Evolutionary conservation across 495 filamentous ascomycete genomes (phyloP).

Genomic region (Xylaria palmicola): DNA sequence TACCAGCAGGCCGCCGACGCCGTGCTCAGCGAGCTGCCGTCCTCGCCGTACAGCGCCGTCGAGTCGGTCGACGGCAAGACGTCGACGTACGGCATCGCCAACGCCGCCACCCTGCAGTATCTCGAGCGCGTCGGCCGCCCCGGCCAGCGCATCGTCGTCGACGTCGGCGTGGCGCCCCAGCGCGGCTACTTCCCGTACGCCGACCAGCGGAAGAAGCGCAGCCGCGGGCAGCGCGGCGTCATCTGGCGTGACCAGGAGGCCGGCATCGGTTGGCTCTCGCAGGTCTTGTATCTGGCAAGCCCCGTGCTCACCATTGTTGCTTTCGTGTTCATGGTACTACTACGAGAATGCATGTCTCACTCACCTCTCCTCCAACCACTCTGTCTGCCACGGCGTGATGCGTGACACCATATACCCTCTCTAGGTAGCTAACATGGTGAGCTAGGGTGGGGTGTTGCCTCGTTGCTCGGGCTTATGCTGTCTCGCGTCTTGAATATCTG

Average conservation of each 20-base stretch:
- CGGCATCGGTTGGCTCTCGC: constrained; percentile 39
- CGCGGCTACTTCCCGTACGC: constrained; percentile 17
- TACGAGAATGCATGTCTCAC: constrained; percentile 43
- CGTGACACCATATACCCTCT: too few species aligned
- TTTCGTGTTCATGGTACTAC: constrained; percentile 39
- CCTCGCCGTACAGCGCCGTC: constrained; percentile 30
- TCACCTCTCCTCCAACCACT: not conserved
- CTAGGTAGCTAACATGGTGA: not conserved
- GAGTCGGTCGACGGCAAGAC: constrained; percentile 34
- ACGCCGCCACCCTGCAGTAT: constrained; percentile 52
- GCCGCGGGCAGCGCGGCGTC: constrained; percentile 22
- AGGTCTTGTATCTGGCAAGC: constrained; percentile 45
- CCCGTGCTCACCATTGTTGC: constrained; percentile 43
- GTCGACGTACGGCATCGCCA: constrained; percentile 49
- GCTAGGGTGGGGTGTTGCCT: constrained; percentile 48
- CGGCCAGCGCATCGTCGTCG: constrained; percentile 46
- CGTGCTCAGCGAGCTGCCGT: constrained; percentile 29
- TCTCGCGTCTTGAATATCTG: constrained; percentile 55
- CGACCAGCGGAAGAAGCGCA: constrained; percentile 13
- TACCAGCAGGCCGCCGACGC: constrained; percentile 57
- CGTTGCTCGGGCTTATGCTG: constrained; percentile 46
- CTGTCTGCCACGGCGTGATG: too few species aligned
- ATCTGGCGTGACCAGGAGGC: constrained; percentile 32
- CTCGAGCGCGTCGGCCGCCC: constrained; percentile 46
- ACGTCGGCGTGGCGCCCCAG: constrained; percentile 37